phyloP scores from a whole-genome alignment of 2,329 filamentous ascomycete species.

The Xylaria sp. region DNA sequence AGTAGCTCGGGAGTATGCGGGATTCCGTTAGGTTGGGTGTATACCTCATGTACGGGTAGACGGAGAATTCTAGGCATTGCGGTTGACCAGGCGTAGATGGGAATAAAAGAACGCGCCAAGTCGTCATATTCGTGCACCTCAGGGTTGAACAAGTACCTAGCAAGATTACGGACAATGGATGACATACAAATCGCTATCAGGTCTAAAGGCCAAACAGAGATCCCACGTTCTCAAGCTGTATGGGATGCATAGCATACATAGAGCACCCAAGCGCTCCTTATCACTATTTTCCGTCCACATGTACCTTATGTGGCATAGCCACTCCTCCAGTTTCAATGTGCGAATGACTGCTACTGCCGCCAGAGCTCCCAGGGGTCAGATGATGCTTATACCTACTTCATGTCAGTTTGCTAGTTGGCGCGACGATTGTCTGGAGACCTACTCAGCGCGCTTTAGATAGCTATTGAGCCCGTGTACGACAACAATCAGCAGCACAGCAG shows the following conservation, averaged over 20 bases:
- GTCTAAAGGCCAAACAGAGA: conserved; percentile 21
- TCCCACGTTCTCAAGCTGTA: conserved; percentile 12
- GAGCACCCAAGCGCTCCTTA: conserved; percentile 20
- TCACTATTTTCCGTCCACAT: conserved; percentile 18
- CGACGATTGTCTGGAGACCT: conserved; percentile 32
- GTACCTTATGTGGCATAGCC: conserved; percentile 19
- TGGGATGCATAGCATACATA: conserved; percentile 19
- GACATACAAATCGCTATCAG: conserved; percentile 20
- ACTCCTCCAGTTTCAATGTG: conserved; percentile 18
- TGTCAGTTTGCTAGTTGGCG: conserved; percentile 25
- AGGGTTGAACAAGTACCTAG: conserved; percentile 19
- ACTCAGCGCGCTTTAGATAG: conserved; percentile 43
- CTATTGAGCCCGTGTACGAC: conserved; percentile 42
- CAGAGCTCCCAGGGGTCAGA: conserved; percentile 14
- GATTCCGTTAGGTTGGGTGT: conserved; percentile 14
- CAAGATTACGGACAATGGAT: conserved; percentile 13
- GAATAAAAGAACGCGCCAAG: conserved; percentile 21
- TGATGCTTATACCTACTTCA: conserved; percentile 22
- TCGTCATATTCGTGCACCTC: conserved; percentile 18
- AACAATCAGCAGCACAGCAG: conserved; percentile 50
- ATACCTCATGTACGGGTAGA: conserved; percentile 21
- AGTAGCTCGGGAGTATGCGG: conserved; percentile 14
- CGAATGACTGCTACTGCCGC: conserved; percentile 17
- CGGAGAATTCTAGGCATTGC: conserved; percentile 19
- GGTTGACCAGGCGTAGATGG: conserved; percentile 15